Percentiles rank a stretch among this genome's conserved stretches.
These are phyloP conservation scores for Tylopilus subfusipes DNA, from an alignment of 768 basidiomycete genomes.

Conservation along the genomic window DNA sequence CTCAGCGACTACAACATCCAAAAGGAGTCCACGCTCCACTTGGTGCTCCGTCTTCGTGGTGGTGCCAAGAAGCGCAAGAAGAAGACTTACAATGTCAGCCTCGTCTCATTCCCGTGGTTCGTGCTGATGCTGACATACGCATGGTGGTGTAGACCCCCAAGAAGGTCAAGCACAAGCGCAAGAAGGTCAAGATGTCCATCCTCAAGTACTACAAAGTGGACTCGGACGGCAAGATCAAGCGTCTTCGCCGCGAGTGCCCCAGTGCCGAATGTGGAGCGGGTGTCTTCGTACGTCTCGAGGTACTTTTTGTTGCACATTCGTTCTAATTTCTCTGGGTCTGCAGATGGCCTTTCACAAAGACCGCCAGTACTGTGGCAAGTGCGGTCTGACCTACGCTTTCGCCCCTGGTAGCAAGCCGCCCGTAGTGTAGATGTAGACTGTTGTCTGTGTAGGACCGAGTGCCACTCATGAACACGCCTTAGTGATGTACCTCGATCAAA, in stretches of 20 bases:
- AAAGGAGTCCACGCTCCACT: conserved; percentile 98
- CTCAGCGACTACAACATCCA: conserved; percentile 97
- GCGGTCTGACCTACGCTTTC: conserved; percentile 84
- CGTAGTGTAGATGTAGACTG: conserved; percentile 45
- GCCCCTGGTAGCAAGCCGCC: conserved; percentile 77
- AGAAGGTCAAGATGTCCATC: conserved; percentile 99
- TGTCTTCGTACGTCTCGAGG: conserved; percentile 60
- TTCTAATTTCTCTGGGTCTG: conserved; percentile 15
- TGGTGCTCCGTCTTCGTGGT: conserved; percentile 97
- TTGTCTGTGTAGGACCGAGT: conserved; percentile 9
- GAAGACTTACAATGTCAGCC: conserved; percentile 93
- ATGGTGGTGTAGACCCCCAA: conserved; percentile 71
- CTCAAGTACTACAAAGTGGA: conserved; percentile 99
- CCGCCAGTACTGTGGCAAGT: conserved; percentile 97
- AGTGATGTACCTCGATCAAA: not conserved
- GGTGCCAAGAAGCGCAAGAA: conserved; percentile 99
- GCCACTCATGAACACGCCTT: not conserved
- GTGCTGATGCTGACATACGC: conserved; percentile 3
- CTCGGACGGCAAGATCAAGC: conserved; percentile 99
- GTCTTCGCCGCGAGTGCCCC: conserved; percentile 95
- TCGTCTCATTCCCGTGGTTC: not conserved
- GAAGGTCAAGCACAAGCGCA: conserved; percentile 99
- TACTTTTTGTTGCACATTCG: not conserved
- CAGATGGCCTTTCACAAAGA: conserved; percentile 99
- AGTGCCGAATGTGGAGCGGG: conserved; percentile 80